Percentiles rank a stretch among this genome's conserved stretches.
These are phyloP conservation scores for Phytophthora hibernalis DNA, from an alignment of 352 stramenopile genomes.

Conservation along the genomic window DNA sequence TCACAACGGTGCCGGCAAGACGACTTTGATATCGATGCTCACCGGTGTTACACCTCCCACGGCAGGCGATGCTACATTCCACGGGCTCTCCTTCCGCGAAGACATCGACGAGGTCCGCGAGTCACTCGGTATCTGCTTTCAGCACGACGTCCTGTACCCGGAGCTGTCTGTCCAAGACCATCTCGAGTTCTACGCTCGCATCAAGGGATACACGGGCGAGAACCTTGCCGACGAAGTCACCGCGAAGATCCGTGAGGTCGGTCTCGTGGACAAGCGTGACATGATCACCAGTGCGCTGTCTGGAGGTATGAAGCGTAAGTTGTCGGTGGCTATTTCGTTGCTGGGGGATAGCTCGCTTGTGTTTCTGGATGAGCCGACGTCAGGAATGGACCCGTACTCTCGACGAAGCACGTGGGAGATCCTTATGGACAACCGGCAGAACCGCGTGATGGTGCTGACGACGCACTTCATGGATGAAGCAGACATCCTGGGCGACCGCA, in stretches of 20 bases:
- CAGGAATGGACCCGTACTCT: constrained; percentile 95
- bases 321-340: constrained; percentile 89
- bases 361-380: constrained; percentile 92
- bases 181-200: constrained; percentile 62
- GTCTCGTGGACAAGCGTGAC: constrained; percentile 61
- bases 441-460: constrained; percentile 86
- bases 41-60: constrained; percentile 63
- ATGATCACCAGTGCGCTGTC: constrained; percentile 52
- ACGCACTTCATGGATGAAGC: constrained; percentile 96
- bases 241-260: constrained; percentile 54
- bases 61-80: constrained; percentile 57
- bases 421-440: constrained; percentile 56
- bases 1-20: constrained; percentile 85
- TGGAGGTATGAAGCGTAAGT: constrained; percentile 91
- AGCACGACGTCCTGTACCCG: constrained; percentile 79
- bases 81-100: constrained; percentile 66
- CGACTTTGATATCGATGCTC: constrained; percentile 82
- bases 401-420: constrained; percentile 93
- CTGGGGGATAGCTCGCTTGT: constrained; percentile 85
- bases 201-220: constrained; percentile 57
- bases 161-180: constrained; percentile 80
- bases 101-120: constrained; percentile 81
- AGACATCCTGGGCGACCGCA: constrained; percentile 82
- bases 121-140: constrained; percentile 78
- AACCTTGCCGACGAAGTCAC: constrained; percentile 28